A percentile compares a stretch with the other conserved stretches of the same genome.
Evolutionary conservation across 352 stramenopile species (phyloP).

Genomic region (Phytophthora europaea): DNA sequence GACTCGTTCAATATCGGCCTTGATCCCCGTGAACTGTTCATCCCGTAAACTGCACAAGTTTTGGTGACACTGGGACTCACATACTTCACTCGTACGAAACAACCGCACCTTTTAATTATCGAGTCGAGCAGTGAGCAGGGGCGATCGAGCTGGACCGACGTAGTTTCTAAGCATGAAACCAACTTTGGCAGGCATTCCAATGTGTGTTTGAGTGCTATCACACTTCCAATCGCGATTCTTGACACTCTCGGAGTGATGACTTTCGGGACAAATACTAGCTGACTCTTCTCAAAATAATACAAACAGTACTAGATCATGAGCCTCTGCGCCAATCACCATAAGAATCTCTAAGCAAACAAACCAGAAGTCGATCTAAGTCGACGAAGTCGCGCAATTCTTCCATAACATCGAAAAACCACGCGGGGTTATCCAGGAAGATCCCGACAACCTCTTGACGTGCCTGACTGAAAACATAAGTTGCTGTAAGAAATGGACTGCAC

Average conservation of each 20-base stretch:
- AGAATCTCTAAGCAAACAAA: conserved; percentile 25
- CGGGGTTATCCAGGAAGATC: conserved; percentile 81
- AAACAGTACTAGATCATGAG: not conserved
- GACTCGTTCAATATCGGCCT: conserved; percentile 72
- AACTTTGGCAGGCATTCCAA: conserved; percentile 75
- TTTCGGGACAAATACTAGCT: conserved; percentile 86
- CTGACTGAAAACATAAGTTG: conserved; percentile 45
- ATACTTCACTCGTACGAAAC: not conserved
- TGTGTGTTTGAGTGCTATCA: conserved; percentile 89
- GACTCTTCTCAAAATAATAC: conserved; percentile 43
- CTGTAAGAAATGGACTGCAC: conserved; percentile 1
- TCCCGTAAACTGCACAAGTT: conserved; percentile 51
- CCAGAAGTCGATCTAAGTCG: conserved; percentile 81
- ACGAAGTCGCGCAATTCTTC: conserved; percentile 79
- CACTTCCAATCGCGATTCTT: conserved; percentile 76
- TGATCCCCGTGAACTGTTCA: conserved; percentile 63
- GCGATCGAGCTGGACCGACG: conserved; percentile 37
- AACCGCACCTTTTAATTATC: conserved; percentile 65
- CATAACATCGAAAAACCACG: conserved; percentile 86
- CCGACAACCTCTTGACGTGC: conserved; percentile 77
- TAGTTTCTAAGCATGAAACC: conserved; percentile 55
- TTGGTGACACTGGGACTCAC: not conserved
- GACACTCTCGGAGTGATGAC: conserved; percentile 76
- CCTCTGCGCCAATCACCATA: not conserved
- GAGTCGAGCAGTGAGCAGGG: conserved; percentile 66